These are phyloP conservation scores for Aspergillus cavernicola DNA, from an alignment of 495 filamentous ascomycete genomes.

Conservation along the genomic window DNA sequence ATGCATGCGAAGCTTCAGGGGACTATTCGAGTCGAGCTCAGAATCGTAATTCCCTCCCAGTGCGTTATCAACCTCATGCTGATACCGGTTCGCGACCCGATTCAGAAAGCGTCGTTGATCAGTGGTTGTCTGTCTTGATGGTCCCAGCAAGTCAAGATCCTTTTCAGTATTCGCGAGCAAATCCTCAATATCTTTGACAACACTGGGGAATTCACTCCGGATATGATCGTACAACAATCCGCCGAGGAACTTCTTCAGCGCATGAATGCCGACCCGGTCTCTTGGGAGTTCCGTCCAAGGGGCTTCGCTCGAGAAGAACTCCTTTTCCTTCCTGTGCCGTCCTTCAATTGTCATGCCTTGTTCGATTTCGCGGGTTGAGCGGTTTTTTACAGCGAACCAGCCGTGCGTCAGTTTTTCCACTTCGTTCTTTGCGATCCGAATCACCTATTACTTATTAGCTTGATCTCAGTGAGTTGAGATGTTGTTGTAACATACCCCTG, in stretches of 20 bases:
- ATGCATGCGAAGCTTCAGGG: slow-evolving; percentile 30
- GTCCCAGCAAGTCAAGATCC: slow-evolving; percentile 27
- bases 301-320: slow-evolving; percentile 31
- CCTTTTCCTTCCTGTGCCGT: slow-evolving; percentile 30
- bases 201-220: slow-evolving; percentile 25
- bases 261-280: slow-evolving; percentile 27
- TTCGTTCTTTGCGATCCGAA: slow-evolving; percentile 27
- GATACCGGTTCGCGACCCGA: slow-evolving; percentile 29
- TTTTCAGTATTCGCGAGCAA: slow-evolving; percentile 13
- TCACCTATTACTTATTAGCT: slow-evolving; percentile 13
- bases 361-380: slow-evolving; percentile 38
- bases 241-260: slow-evolving; percentile 17
- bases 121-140: slow-evolving; percentile 23
- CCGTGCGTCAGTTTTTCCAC: slow-evolving; percentile 40
- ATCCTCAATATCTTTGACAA: slow-evolving; percentile 28
- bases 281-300: slow-evolving; percentile 36
- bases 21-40: slow-evolving; percentile 8
- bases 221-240: slow-evolving; percentile 26
- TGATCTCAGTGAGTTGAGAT: not conserved
- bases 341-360: slow-evolving; percentile 21
- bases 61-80: slow-evolving; percentile 22
- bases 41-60: slow-evolving; percentile 25
- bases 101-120: slow-evolving; percentile 33
- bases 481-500: slow-evolving; percentile 15
- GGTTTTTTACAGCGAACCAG: slow-evolving; percentile 52